A percentile compares a stretch with the other conserved stretches of the same genome.
Evolutionary conservation across 164 flowering plant species (phyloP).

Genomic region (Stephania yunnanensis): DNA sequence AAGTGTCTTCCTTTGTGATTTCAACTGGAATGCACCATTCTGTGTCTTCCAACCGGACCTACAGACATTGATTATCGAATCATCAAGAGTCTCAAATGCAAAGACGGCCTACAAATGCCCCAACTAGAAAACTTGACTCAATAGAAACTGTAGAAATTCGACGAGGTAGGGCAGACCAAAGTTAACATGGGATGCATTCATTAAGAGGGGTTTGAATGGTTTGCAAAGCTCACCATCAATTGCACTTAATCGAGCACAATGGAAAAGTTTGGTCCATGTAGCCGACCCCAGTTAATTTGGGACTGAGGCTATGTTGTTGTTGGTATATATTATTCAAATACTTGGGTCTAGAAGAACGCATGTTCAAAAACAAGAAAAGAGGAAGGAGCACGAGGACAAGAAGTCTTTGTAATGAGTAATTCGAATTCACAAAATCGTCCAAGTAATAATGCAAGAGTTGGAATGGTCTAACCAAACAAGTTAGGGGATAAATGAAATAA

Average conservation of each 20-base stretch:
- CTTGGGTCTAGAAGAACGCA: neutral
- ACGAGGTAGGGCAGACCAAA: no score
- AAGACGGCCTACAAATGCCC: no score
- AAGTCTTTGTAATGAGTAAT: neutral
- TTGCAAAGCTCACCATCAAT: no score
- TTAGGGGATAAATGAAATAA: neutral
- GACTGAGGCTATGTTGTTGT: no score
- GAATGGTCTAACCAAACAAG: neutral
- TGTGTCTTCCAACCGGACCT: conserved; percentile 78
- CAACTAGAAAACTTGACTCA: no score
- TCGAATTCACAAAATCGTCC: neutral
- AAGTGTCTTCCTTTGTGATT: conserved; percentile 72
- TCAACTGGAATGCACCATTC: conserved; percentile 87
- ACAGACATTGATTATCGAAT: conserved; percentile 8
- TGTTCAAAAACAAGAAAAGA: neutral
- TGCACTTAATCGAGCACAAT: no score
- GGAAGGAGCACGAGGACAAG: neutral
- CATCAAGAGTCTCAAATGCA: neutral
- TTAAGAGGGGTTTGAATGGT: no score
- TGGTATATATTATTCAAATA: neutral
- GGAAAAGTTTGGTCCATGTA: no score
- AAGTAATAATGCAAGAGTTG: neutral
- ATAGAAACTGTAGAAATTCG: no score
- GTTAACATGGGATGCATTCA: no score
- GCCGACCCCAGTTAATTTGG: no score